These are phyloP conservation scores for Talaromyces rugulosus DNA, from an alignment of 2,329 filamentous ascomycete species.

Conservation along the genomic window DNA sequence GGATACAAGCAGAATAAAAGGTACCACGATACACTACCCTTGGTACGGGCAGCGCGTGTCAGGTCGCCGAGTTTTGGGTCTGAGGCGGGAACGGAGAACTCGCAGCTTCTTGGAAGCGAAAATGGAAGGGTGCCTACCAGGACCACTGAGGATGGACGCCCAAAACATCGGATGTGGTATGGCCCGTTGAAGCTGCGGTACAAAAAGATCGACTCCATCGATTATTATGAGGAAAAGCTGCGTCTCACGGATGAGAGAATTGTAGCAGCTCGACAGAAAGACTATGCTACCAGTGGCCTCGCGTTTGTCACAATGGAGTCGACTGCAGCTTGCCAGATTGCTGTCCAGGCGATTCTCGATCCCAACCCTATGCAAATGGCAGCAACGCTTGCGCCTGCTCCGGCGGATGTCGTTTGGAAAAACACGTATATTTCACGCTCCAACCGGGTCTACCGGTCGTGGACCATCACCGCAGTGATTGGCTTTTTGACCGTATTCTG, in stretches of 20 bases:
- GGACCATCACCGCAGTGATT: slow-evolving; percentile 80
- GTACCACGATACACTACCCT: slow-evolving; percentile 41
- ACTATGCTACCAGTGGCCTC: slow-evolving; percentile 72
- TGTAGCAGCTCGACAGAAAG: slow-evolving; percentile 62
- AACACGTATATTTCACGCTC: slow-evolving; percentile 82
- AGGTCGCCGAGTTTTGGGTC: slow-evolving; percentile 26
- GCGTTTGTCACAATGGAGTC: slow-evolving; percentile 98
- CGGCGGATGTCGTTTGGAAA: slow-evolving; percentile 88
- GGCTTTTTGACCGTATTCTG: slow-evolving; percentile 80
- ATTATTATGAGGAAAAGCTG: slow-evolving; percentile 88
- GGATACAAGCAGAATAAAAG: slow-evolving; percentile 52
- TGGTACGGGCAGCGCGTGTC: slow-evolving; percentile 45
- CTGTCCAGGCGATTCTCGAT: slow-evolving; percentile 89
- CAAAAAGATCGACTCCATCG: slow-evolving; percentile 79
- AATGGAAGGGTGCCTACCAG: slow-evolving; percentile 38
- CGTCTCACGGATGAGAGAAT: slow-evolving; percentile 75
- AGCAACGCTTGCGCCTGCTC: slow-evolving; percentile 80
- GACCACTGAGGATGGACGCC: slow-evolving; percentile 49
- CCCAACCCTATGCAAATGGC: slow-evolving; percentile 81
- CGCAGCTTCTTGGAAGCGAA: slow-evolving; percentile 53
- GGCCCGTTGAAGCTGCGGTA: slow-evolving; percentile 69
- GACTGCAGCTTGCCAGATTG: slow-evolving; percentile 88
- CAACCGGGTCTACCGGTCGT: slow-evolving; percentile 70
- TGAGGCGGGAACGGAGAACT: slow-evolving; percentile 54
- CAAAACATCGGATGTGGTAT: slow-evolving; percentile 71